Conservation (phyloP, 2,329 filamentous ascomycete species). For the Fusarium sp. region DNA sequence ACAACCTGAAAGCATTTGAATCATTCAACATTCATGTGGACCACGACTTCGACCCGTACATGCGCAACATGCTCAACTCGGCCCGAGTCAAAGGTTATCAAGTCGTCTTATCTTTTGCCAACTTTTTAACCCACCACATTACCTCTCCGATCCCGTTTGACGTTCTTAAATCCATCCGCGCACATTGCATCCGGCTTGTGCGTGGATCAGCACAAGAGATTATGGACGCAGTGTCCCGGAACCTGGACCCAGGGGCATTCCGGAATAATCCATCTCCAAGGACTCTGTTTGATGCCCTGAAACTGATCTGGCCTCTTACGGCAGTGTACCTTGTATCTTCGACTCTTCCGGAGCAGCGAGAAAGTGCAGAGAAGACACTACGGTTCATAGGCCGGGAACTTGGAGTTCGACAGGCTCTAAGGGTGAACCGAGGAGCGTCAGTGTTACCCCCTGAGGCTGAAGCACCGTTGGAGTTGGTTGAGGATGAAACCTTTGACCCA, state of each 20-base stretch:
- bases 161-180: slow-evolving; percentile 43
- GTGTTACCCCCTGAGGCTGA: slow-evolving; percentile 43
- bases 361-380: slow-evolving; percentile 42
- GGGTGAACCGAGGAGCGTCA: slow-evolving; percentile 26
- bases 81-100: slow-evolving; percentile 50
- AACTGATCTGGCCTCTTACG: slow-evolving; percentile 52
- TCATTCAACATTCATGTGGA: slow-evolving; percentile 3
- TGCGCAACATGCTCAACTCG: slow-evolving; percentile 47
- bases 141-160: slow-evolving; percentile 35
- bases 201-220: slow-evolving; percentile 44
- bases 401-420: slow-evolving; percentile 52
- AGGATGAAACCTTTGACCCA: slow-evolving; percentile 30
- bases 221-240: slow-evolving; percentile 38
- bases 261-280: slow-evolving; percentile 45
- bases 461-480: slow-evolving; percentile 34
- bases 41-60: slow-evolving; percentile 42
- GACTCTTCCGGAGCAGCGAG: slow-evolving; percentile 43
- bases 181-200: slow-evolving; percentile 41
- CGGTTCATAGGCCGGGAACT: slow-evolving; percentile 49
- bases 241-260: slow-evolving; percentile 40
- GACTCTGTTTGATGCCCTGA: slow-evolving; percentile 50
- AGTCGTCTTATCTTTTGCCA: slow-evolving; percentile 46
- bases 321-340: slow-evolving; percentile 44
- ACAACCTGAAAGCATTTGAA: slow-evolving; percentile 30
- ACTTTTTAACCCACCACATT: slow-evolving; percentile 49